Conservation (phyloP, 768 basidiomycete genomes). For the Suillus spraguei region DNA sequence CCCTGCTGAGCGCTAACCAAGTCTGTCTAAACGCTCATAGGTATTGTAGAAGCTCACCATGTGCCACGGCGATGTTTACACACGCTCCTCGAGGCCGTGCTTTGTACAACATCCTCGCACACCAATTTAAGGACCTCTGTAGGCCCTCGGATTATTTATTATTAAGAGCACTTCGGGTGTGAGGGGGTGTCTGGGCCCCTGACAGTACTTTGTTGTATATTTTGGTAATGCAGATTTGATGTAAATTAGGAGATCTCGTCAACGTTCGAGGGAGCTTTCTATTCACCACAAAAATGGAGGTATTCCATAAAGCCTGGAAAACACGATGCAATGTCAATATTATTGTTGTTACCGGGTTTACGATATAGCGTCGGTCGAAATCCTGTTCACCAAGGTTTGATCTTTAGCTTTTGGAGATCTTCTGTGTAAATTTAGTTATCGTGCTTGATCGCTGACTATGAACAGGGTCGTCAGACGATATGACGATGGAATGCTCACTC, state of each 20-base stretch:
- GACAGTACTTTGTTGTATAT: neutral
- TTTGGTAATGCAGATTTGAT: neutral
- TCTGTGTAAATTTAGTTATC: constrained; percentile 1
- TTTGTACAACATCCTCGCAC: neutral
- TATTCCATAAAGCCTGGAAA: neutral
- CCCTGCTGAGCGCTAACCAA: neutral
- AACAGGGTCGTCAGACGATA: neutral
- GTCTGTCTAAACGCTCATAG: neutral
- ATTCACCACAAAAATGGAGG: neutral
- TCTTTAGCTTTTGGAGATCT: neutral
- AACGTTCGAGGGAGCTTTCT: neutral
- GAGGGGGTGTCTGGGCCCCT: neutral
- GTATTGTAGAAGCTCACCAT: neutral
- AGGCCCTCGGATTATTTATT: constrained; percentile 1
- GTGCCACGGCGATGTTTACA: neutral
- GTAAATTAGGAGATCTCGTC: neutral
- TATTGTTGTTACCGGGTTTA: neutral
- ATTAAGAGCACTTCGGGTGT: neutral
- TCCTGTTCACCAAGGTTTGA: constrained; percentile 3
- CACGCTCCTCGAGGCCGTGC: neutral
- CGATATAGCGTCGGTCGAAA: neutral
- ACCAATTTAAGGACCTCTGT: neutral
- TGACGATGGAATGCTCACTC: neutral
- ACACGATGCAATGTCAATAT: neutral
- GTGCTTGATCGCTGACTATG: neutral